Conservation (phyloP, 768 basidiomycete species). For the Tylopilus sp. region DNA sequence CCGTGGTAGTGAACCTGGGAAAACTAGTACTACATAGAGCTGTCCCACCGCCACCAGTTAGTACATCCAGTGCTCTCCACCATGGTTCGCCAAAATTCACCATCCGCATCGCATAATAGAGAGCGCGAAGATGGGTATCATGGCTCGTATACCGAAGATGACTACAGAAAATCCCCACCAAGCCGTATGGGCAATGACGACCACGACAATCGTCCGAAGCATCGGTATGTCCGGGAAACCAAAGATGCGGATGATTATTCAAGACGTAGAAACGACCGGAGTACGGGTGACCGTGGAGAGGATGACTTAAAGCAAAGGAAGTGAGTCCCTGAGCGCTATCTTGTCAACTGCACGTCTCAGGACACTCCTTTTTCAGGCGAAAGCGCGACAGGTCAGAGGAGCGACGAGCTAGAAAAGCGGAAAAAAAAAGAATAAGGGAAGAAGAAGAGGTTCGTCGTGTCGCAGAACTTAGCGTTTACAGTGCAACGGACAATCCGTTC, state of each 20-base stretch:
- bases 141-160: constrained; percentile 34
- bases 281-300: constrained; percentile 19
- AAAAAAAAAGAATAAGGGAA: constrained; percentile 78
- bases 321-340: constrained; percentile 30
- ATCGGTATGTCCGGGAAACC: constrained; percentile 32
- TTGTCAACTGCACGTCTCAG: background rate
- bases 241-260: constrained; percentile 32
- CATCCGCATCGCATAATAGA: constrained; percentile 38
- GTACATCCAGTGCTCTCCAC: background rate
- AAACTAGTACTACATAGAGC: background rate
- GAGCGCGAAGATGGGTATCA: constrained; percentile 30
- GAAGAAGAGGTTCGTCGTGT: constrained; percentile 91
- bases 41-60: background rate
- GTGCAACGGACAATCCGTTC: constrained; percentile 96
- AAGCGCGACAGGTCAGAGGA: constrained; percentile 89
- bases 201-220: constrained; percentile 23
- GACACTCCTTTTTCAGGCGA: constrained; percentile 45
- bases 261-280: constrained; percentile 21
- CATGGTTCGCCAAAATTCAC: constrained; percentile 50
- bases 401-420: constrained; percentile 77
- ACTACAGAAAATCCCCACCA: constrained; percentile 28
- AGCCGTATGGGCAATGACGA: constrained; percentile 32
- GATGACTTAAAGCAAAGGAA: constrained; percentile 44
- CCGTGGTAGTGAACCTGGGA: too few species aligned
- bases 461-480: constrained; percentile 94